phyloP scores from a whole-genome alignment of 2,329 filamentous ascomycete species.

The Neopestalotiopsis clavispora region DNA sequence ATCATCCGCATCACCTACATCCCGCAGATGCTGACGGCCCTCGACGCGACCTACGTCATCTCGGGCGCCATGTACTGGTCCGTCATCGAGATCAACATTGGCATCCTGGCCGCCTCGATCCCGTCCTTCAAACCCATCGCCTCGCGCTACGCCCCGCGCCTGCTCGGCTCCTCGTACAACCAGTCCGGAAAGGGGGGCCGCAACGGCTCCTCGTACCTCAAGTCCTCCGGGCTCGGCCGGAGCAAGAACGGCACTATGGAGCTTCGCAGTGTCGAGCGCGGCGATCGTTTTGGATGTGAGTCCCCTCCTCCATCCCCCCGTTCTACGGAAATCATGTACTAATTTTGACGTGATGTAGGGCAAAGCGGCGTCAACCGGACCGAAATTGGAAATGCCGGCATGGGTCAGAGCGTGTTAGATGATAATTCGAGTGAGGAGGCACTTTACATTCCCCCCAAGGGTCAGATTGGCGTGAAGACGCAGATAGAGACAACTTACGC shows the following conservation, averaged over 20 bases:
- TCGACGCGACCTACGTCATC: constrained; percentile 40
- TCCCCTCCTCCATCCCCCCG: no score
- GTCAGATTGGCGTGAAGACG: constrained; percentile 19
- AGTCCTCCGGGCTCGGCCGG: constrained; percentile 4
- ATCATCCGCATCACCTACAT: constrained; percentile 52
- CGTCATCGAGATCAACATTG: constrained; percentile 40
- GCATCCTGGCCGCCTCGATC: constrained; percentile 41
- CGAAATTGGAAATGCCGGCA: background rate
- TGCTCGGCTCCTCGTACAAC: constrained; percentile 32
- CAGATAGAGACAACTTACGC: constrained; percentile 21
- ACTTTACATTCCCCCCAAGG: constrained; percentile 12
- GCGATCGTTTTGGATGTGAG: background rate
- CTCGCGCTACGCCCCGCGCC: constrained; percentile 43
- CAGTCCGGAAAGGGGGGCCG: background rate
- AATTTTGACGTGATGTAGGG: background rate
- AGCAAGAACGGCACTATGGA: constrained; percentile 10
- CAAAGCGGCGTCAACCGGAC: constrained; percentile 3
- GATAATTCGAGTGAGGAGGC: constrained; percentile 21
- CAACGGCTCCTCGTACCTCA: background rate
- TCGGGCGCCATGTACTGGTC: constrained; percentile 47
- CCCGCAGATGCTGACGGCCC: constrained; percentile 43
- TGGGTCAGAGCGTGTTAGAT: constrained; percentile 8
- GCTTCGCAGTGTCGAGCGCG: constrained; percentile 17
- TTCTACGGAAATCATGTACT: background rate
- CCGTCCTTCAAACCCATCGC: constrained; percentile 39